These are phyloP conservation scores for Verticillium longisporum DNA, from an alignment of 2,329 filamentous ascomycete species.

Conservation along the genomic window DNA sequence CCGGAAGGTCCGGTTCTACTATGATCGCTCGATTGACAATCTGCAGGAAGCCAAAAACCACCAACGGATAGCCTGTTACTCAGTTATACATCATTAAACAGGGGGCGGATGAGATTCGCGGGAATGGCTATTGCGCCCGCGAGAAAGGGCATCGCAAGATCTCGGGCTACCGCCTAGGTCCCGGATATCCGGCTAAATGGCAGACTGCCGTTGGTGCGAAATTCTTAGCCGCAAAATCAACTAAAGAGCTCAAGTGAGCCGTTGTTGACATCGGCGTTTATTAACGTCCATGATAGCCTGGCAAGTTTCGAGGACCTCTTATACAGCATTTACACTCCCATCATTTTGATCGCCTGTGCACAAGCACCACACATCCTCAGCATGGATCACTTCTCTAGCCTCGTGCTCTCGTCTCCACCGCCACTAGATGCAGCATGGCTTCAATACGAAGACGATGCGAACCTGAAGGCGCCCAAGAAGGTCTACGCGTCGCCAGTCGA, in stretches of 20 bases:
- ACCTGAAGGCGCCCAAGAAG: slow-evolving; percentile 18
- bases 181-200: background rate
- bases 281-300: background rate
- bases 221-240: background rate
- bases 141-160: no score
- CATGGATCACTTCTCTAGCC: background rate
- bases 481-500: slow-evolving; percentile 18
- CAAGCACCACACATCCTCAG: no score
- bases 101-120: no score
- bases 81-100: no score
- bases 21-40: no score
- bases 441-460: slow-evolving; percentile 24
- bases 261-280: background rate
- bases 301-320: background rate
- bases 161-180: background rate
- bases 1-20: background rate
- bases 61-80: no score
- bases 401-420: slow-evolving; percentile 16
- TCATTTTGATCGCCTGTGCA: background rate
- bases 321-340: background rate
- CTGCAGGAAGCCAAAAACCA: no score
- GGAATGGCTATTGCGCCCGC: background rate
- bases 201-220: slow-evolving; percentile 1
- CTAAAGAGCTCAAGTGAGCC: background rate
- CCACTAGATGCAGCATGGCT: slow-evolving; percentile 33